These are phyloP conservation scores for Voacanga thouarsii DNA, from an alignment of 257 asterid genomes.

Conservation along the genomic window DNA sequence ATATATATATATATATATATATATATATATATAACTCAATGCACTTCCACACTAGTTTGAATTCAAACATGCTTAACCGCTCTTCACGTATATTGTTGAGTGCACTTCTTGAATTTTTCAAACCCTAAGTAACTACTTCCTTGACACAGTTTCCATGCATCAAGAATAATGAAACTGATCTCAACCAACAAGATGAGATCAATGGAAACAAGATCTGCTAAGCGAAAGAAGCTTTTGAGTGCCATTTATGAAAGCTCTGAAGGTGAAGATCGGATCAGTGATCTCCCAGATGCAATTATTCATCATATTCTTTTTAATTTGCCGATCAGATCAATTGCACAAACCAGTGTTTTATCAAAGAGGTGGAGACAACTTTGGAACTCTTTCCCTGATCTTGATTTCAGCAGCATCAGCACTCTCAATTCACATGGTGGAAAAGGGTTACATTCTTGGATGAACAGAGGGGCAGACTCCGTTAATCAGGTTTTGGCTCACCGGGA, in stretches of 20 bases:
- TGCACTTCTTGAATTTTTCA: constrained; percentile 34
- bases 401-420: constrained; percentile 38
- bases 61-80: constrained; percentile 14
- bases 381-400: constrained; percentile 80
- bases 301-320: constrained; percentile 53
- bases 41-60: background rate
- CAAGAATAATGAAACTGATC: background rate
- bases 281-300: constrained; percentile 68
- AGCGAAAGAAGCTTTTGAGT: constrained; percentile 40
- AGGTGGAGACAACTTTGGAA: constrained; percentile 66
- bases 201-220: constrained; percentile 86
- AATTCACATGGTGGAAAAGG: constrained; percentile 16
- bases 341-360: constrained; percentile 53
- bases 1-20: too few species aligned
- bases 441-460: constrained; percentile 17
- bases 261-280: constrained; percentile 56
- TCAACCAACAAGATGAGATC: background rate
- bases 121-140: constrained; percentile 25
- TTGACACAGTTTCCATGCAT: constrained; percentile 5
- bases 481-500: constrained; percentile 46
- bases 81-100: constrained; percentile 23
- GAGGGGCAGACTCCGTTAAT: constrained; percentile 41
- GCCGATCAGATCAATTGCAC: constrained; percentile 64
- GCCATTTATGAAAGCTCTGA: background rate
- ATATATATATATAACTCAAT: background rate